phyloP scores from a whole-genome alignment of 2,329 filamentous ascomycete genomes.

The Fusarium protoensiforme region DNA sequence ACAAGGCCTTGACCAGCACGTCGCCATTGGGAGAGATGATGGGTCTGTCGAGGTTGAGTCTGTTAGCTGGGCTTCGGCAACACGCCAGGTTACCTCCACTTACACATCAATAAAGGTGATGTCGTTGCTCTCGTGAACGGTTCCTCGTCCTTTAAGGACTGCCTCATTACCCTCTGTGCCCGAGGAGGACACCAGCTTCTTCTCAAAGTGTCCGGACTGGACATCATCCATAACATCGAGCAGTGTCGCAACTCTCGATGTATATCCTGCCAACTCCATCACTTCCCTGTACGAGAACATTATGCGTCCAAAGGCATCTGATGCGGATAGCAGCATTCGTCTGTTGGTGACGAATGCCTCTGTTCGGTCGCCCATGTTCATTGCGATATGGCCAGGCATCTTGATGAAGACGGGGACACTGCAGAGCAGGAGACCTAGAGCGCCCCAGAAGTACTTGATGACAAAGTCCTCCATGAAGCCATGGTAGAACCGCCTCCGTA shows the following conservation, averaged over 20 bases:
- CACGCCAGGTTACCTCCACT: constrained; percentile 42
- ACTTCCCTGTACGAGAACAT: constrained; percentile 99
- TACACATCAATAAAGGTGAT: constrained; percentile 88
- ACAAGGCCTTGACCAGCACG: constrained; percentile 85
- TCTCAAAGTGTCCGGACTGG: constrained; percentile 89
- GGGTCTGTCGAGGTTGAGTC: constrained; percentile 60
- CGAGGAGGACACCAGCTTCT: constrained; percentile 93
- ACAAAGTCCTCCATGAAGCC: constrained; percentile 99
- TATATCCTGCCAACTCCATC: constrained; percentile 95
- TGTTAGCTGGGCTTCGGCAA: constrained; percentile 31
- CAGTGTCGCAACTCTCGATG: constrained; percentile 88
- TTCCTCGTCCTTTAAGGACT: constrained; percentile 84
- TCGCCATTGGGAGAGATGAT: constrained; percentile 98
- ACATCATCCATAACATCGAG: constrained; percentile 96
- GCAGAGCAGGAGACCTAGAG: constrained; percentile 89
- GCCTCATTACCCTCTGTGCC: constrained; percentile 84
- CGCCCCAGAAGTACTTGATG: constrained; percentile 99
- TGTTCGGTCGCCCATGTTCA: constrained; percentile 77
- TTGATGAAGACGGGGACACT: constrained; percentile 97
- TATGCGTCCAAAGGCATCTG: constrained; percentile 92
- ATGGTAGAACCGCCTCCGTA: constrained; percentile 91
- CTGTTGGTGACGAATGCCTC: constrained; percentile 93
- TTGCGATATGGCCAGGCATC: constrained; percentile 75
- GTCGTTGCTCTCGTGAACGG: constrained; percentile 81
- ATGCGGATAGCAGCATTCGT: constrained; percentile 89